Base-by-base conservation (phyloP, 2,329 filamentous ascomycete species). In the Apiospora sp. region DNA sequence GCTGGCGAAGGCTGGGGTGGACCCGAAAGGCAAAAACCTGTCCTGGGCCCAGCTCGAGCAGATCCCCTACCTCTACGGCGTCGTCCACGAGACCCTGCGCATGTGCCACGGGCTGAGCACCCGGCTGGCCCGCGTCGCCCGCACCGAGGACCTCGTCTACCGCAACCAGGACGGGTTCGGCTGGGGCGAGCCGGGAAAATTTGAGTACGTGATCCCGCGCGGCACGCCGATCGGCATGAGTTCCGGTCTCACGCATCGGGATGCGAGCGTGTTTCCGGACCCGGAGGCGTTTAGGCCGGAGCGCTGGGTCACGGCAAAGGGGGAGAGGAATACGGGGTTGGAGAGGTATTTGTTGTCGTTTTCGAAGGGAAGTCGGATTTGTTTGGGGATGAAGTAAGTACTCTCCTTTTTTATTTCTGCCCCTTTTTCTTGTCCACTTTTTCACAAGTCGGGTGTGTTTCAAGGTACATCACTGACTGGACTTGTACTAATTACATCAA, bases 201-300 rank as follows among this genome's bases (percentile, higher is more conserved):
- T 37, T 13, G 30, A 54, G 14, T 70, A 49, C 30, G 67, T 73
- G 7, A 51, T 73, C 37, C 72, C 72, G 19, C 46, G 46, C 46
- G 71, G 71, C 34, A 82, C 80, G 3, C 79, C 79, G 2, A 78
- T 81, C 8, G 78, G 79, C 22, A 82, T 82, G 80, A 80, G 77
- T 1, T 78, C 78, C 13, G 78, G 80, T 73, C 78, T 79, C 74
- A 79, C 78, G 68, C 80, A 82, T 74, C 78, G 73, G 74, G 72
- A 82, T 54, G 67, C 78, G 69, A 76, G 76, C 10, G 71, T 81
- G 1, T 79, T 77, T 73, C 76, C 76, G n/a, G 68, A 76, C 12
- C 74, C 77, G 41, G 70, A 74, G 14, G 71, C 72, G 44, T 79
- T 75, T 67, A 30, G 48, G 7, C 75, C 76, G 6, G 75, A 77